A percentile compares a stretch with the other conserved stretches of the same genome.
Evolutionary conservation across 2,329 filamentous ascomycete species (phyloP).

Genomic region (Emergomyces africanus): DNA sequence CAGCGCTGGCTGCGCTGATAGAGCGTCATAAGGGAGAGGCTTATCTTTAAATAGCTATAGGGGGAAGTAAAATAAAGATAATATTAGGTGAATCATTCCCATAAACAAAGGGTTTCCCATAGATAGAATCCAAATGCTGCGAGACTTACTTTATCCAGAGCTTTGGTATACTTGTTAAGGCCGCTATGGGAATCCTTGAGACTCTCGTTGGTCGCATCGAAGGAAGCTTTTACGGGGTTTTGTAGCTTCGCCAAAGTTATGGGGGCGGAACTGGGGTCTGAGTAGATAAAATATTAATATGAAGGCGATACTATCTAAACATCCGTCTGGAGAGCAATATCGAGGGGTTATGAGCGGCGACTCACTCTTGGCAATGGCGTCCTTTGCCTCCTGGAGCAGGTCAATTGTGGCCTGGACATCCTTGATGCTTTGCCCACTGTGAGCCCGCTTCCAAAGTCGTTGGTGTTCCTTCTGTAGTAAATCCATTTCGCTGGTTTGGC

Average conservation of each 20-base stretch:
- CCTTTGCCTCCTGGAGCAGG: conserved; percentile 58
- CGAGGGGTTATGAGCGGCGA: no score
- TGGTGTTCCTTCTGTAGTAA: conserved; percentile 61
- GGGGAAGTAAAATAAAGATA: conserved; percentile 1
- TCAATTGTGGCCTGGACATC: conserved; percentile 79
- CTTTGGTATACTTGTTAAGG: conserved; percentile 72
- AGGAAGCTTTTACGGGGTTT: conserved; percentile 66
- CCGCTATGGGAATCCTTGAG: conserved; percentile 73
- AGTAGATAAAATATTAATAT: conserved; percentile 11
- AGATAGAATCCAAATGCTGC: neutral
- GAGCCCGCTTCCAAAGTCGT: conserved; percentile 55
- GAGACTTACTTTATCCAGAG: conserved; percentile 58
- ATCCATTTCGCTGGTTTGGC: conserved; percentile 38
- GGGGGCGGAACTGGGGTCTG: conserved; percentile 57
- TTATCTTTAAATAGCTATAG: conserved; percentile 52
- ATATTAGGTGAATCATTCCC: neutral
- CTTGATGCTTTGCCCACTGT: conserved; percentile 56
- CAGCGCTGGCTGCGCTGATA: conserved; percentile 59
- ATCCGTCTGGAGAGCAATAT: neutral
- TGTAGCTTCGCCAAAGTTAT: conserved; percentile 73
- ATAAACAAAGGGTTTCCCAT: neutral
- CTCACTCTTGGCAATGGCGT: conserved; percentile 57
- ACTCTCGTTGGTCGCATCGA: conserved; percentile 68
- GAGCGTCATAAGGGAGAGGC: conserved; percentile 62
- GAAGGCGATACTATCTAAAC: neutral